Percentiles rank a stretch among this genome's conserved stretches.
Conservation (phyloP, 2,329 filamentous ascomycete genomes). For the Grosmannia serpens region DNA sequence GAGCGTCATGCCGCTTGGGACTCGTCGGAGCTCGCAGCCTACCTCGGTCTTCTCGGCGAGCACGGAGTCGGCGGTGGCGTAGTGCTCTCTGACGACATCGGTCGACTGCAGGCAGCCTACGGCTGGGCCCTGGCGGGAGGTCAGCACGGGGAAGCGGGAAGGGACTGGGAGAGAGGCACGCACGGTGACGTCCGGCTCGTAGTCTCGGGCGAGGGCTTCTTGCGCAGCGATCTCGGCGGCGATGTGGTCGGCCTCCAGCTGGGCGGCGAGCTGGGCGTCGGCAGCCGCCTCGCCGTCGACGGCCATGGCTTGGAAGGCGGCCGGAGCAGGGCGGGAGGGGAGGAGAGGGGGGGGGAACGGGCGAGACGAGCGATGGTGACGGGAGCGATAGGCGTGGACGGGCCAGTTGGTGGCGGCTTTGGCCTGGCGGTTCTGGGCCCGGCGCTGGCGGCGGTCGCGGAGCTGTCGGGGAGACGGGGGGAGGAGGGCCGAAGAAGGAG, state of each 20-base stretch:
- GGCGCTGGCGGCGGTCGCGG: background rate
- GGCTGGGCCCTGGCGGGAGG: constrained; percentile 56
- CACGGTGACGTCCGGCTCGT: constrained; percentile 46
- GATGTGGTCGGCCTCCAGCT: constrained; percentile 7
- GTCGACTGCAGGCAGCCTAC: constrained; percentile 71
- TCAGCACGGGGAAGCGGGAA: constrained; percentile 8
- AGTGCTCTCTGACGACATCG: constrained; percentile 69
- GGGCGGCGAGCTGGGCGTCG: background rate
- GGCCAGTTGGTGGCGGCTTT: background rate
- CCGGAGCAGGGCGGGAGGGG: background rate
- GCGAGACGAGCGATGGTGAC: background rate
- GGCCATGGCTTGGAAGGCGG: background rate
- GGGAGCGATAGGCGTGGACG: background rate
- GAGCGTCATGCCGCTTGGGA: too few relatives aligned
- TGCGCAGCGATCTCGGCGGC: constrained; percentile 41
- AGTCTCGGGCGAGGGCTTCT: constrained; percentile 48
- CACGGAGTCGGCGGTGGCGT: constrained; percentile 74
- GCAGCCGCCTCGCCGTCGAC: background rate
- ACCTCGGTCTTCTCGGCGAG: constrained; percentile 84
- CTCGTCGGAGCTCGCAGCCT: constrained; percentile 19
- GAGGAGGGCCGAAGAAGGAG: background rate
- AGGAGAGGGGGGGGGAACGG: background rate
- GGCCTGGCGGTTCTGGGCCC: background rate
- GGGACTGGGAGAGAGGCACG: constrained; percentile 11
- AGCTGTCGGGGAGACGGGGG: background rate